Evolutionary conservation across 2,329 filamentous ascomycete species (phyloP).

Genomic region (Phyllosticta citriasiana): DNA sequence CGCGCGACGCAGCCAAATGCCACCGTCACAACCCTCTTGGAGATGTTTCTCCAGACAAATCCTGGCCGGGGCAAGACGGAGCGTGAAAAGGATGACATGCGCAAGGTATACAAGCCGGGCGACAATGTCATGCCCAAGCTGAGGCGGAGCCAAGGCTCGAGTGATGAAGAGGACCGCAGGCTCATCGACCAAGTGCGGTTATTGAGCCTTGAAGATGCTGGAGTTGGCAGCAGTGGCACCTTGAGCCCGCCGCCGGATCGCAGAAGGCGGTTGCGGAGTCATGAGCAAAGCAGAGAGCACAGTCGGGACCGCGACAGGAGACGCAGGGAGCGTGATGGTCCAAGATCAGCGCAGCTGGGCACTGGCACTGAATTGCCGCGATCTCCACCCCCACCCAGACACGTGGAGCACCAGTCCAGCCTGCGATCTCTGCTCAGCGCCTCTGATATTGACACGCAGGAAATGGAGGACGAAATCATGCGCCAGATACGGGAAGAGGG

Average conservation of each 20-base stretch:
- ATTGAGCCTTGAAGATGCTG: conserved; percentile 61
- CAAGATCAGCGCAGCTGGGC: background rate
- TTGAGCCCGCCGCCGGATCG: conserved; percentile 31
- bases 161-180: conserved; percentile 58
- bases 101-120: conserved; percentile 66
- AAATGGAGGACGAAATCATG: conserved; percentile 80
- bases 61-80: conserved; percentile 61
- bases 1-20: conserved; percentile 85
- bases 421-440: conserved; percentile 74
- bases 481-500: conserved; percentile 84
- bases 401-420: conserved; percentile 82
- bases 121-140: conserved; percentile 67
- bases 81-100: conserved; percentile 68
- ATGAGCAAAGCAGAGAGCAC: conserved; percentile 23
- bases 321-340: conserved; percentile 7
- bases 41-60: conserved; percentile 75
- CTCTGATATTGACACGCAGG: conserved; percentile 63
- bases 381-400: conserved; percentile 34
- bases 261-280: conserved; percentile 19
- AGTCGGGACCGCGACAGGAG: conserved; percentile 16
- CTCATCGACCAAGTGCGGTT: conserved; percentile 62
- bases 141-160: conserved; percentile 35
- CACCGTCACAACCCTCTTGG: conserved; percentile 76
- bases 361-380: background rate
- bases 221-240: conserved; percentile 32